Evolutionary conservation across 257 asterid genomes (phyloP).

Genomic region (Gentiana macrophylla): DNA sequence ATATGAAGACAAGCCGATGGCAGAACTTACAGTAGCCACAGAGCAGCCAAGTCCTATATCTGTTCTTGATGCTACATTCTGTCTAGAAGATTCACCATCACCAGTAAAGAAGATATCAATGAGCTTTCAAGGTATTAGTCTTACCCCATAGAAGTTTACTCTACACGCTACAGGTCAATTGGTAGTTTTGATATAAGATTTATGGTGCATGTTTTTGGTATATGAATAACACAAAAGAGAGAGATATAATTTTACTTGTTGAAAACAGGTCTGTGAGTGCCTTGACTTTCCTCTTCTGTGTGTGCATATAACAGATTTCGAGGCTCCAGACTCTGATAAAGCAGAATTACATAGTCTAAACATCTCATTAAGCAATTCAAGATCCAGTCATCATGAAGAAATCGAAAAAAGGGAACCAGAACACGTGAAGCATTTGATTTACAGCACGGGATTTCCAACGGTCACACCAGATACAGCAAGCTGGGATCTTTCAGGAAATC

Average conservation of each 20-base stretch:
- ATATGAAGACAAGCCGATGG: slow-evolving; percentile 31
- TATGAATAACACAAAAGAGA: too few species aligned
- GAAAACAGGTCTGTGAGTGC: neutral
- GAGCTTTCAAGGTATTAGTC: slow-evolving; percentile 62
- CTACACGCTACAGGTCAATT: neutral
- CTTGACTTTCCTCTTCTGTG: slow-evolving; percentile 6
- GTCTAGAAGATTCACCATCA: slow-evolving; percentile 75
- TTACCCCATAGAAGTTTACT: slow-evolving; percentile 11
- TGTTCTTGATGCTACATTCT: slow-evolving; percentile 71
- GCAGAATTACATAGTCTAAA: slow-evolving; percentile 38
- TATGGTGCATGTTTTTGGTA: too few species aligned
- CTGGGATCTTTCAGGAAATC: slow-evolving; percentile 17
- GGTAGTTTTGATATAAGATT: too few species aligned
- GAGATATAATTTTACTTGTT: too few species aligned
- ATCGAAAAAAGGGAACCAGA: slow-evolving; percentile 34
- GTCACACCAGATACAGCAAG: slow-evolving; percentile 25
- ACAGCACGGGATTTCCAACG: slow-evolving; percentile 29
- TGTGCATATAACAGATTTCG: slow-evolving; percentile 28
- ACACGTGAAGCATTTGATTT: slow-evolving; percentile 27
- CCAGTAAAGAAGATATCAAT: slow-evolving; percentile 71
- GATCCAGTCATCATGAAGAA: slow-evolving; percentile 15
- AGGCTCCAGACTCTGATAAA: slow-evolving; percentile 34
- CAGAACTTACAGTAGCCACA: slow-evolving; percentile 30
- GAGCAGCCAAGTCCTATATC: slow-evolving; percentile 98
- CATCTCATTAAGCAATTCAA: slow-evolving; percentile 22